A percentile compares a stretch with the other conserved stretches of the same genome.
Evolutionary conservation across 495 filamentous ascomycete species (phyloP).

Genomic region (Parathielavia hyrcaniae): DNA sequence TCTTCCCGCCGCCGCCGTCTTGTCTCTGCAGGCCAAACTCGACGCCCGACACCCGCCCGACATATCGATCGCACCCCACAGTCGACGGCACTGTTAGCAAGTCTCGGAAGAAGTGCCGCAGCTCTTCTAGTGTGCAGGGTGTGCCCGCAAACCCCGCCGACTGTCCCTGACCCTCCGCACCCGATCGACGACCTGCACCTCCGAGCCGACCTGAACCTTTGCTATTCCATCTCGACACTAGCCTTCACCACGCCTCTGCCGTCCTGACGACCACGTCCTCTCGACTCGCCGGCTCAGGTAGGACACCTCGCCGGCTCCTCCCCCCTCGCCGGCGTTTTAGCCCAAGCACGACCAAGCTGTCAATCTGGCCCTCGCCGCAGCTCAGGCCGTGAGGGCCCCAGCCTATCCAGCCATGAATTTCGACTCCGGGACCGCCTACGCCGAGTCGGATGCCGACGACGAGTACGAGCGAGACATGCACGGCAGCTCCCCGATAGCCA

Average conservation of each 20-base stretch:
- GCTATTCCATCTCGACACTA: neutral
- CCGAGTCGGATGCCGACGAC: slow-evolving; percentile 88
- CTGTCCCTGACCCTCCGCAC: neutral
- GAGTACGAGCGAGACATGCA: slow-evolving; percentile 81
- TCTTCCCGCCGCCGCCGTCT: neutral
- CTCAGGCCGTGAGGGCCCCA: slow-evolving; percentile 27
- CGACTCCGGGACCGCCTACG: slow-evolving; percentile 57
- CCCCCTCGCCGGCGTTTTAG: neutral
- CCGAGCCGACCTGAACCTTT: slow-evolving; percentile 1
- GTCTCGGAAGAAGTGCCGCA: no score
- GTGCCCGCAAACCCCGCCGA: neutral
- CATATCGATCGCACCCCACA: neutral
- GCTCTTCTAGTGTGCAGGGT: no score
- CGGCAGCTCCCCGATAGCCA: slow-evolving; percentile 64
- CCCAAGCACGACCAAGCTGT: neutral
- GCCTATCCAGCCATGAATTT: slow-evolving; percentile 45
- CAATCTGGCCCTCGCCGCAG: slow-evolving; percentile 22
- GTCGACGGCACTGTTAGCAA: no score
- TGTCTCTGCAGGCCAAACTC: neutral
- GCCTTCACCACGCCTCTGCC: neutral
- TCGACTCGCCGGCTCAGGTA: slow-evolving; percentile 3
- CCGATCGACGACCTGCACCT: slow-evolving; percentile 3
- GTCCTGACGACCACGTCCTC: slow-evolving; percentile 8
- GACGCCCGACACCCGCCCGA: slow-evolving; percentile 3
- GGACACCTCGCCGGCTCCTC: slow-evolving; percentile 1